phyloP scores from a whole-genome alignment of 2,329 filamentous ascomycete species.

The Exophiala alcalophila region DNA sequence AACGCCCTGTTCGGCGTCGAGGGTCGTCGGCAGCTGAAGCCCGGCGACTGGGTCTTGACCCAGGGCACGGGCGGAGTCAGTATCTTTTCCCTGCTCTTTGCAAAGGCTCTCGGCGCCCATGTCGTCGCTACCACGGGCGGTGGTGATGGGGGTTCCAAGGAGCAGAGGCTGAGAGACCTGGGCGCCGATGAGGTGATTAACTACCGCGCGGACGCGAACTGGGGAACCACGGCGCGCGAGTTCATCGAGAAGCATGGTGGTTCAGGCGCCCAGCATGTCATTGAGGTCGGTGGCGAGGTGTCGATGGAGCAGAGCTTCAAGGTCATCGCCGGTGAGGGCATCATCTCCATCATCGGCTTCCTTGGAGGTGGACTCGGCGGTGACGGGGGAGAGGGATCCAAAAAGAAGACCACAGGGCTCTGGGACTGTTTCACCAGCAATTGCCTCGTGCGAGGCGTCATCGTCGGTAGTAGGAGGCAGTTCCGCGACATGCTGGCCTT shows the following conservation, averaged over 20 bases:
- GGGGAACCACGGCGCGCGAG: slow-evolving; percentile 56
- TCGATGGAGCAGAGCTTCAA: slow-evolving; percentile 57
- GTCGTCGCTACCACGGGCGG: slow-evolving; percentile 61
- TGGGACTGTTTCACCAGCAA: slow-evolving; percentile 50
- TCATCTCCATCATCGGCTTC: slow-evolving; percentile 52
- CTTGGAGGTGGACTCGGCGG: slow-evolving; percentile 46
- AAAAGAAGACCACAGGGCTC: slow-evolving; percentile 47
- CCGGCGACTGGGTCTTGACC: slow-evolving; percentile 56
- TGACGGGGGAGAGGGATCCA: neutral
- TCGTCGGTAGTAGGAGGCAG: slow-evolving; percentile 55
- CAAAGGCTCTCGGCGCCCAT: slow-evolving; percentile 42
- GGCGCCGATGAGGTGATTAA: slow-evolving; percentile 61
- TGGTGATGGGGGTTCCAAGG: slow-evolving; percentile 50
- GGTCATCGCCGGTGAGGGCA: slow-evolving; percentile 48
- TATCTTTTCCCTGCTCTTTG: slow-evolving; percentile 38
- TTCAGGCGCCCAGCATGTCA: slow-evolving; percentile 58
- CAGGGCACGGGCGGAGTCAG: slow-evolving; percentile 61
- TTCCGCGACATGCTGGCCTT: slow-evolving; percentile 61
- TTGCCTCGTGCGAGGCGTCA: slow-evolving; percentile 56
- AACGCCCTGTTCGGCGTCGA: slow-evolving; percentile 61
- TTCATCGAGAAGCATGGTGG: slow-evolving; percentile 44
- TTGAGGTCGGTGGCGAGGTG: slow-evolving; percentile 62
- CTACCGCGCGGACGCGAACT: slow-evolving; percentile 56
- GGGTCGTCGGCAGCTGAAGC: slow-evolving; percentile 45
- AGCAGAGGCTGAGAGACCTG: slow-evolving; percentile 45